These are phyloP conservation scores for Crithidia expoeki DNA, from an alignment of 208 protist species.

Conservation along the genomic window DNA sequence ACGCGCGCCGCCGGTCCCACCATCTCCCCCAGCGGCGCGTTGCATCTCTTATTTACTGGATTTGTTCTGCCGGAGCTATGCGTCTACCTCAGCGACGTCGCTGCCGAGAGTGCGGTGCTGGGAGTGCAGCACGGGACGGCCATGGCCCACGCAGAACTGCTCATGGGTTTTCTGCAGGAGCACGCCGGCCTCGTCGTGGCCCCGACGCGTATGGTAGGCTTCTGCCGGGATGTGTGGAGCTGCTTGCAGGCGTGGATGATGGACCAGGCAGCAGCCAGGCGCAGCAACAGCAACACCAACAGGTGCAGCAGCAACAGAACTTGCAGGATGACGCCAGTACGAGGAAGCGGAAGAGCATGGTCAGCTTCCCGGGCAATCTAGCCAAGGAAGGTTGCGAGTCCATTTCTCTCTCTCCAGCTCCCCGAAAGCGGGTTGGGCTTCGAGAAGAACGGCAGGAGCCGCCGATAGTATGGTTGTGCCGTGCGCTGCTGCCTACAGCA, in stretches of 20 bases:
- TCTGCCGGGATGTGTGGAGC: slow-evolving; percentile 42
- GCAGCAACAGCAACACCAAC: slow-evolving; percentile 8
- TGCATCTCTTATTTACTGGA: slow-evolving; percentile 58
- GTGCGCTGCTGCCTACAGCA: slow-evolving; percentile 7
- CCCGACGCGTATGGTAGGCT: slow-evolving; percentile 48
- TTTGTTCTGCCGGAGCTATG: slow-evolving; percentile 79
- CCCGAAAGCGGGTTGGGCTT: not conserved
- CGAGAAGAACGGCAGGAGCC: not conserved
- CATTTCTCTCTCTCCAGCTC: not conserved
- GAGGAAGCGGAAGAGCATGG: not conserved
- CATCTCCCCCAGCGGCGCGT: slow-evolving; percentile 38
- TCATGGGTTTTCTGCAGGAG: slow-evolving; percentile 69
- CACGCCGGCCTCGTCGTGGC: slow-evolving; percentile 56
- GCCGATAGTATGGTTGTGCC: slow-evolving; percentile 30
- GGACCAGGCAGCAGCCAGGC: not conserved
- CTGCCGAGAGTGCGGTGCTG: slow-evolving; percentile 56
- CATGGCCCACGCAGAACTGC: slow-evolving; percentile 73
- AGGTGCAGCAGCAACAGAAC: slow-evolving; percentile 4
- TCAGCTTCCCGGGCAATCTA: not conserved
- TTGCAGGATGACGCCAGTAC: not conserved
- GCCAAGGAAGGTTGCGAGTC: not conserved
- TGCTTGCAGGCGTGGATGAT: slow-evolving; percentile 31
- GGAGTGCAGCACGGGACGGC: slow-evolving; percentile 54
- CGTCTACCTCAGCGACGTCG: slow-evolving; percentile 67
- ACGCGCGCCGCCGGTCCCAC: slow-evolving; percentile 36